Evolutionary conservation across 768 basidiomycete species (phyloP).

Genomic region (Suillus hirtellus): DNA sequence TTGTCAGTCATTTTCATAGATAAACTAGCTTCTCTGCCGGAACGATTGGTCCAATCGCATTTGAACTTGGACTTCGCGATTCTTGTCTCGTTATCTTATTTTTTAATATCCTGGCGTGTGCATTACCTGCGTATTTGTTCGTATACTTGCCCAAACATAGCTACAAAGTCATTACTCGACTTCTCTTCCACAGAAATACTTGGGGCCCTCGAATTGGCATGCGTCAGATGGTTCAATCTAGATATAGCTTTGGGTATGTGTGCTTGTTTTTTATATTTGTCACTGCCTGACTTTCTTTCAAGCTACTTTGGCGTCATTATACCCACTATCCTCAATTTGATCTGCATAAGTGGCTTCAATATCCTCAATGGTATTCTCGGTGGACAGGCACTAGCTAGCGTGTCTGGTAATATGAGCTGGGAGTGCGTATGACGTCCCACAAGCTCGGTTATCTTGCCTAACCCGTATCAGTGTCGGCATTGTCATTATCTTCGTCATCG

Average conservation of each 20-base stretch:
- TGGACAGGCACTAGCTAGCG: slow-evolving; percentile 63
- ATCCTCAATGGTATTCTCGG: slow-evolving; percentile 69
- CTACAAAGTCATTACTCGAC: not conserved
- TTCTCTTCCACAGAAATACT: slow-evolving; percentile 43
- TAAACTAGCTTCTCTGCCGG: slow-evolving; percentile 63
- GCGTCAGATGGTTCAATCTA: slow-evolving; percentile 78
- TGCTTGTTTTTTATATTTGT: slow-evolving; percentile 31
- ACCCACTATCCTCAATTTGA: slow-evolving; percentile 56
- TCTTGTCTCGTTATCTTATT: slow-evolving; percentile 66
- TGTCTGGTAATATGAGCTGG: slow-evolving; percentile 53
- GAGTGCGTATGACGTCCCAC: slow-evolving; percentile 36
- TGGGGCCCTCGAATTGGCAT: slow-evolving; percentile 81
- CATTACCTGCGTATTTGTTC: slow-evolving; percentile 61
- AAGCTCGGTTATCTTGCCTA: slow-evolving; percentile 12
- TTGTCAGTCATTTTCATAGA: not conserved
- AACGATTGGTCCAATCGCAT: slow-evolving; percentile 64
- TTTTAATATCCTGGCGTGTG: slow-evolving; percentile 63
- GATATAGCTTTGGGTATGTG: slow-evolving; percentile 56
- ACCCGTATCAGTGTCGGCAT: slow-evolving; percentile 65
- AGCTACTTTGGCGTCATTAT: slow-evolving; percentile 57
- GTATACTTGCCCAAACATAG: not conserved
- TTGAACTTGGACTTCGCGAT: slow-evolving; percentile 60
- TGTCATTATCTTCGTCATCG: slow-evolving; percentile 69
- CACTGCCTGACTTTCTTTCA: not conserved
- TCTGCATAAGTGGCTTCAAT: slow-evolving; percentile 63